Percentiles rank a stretch among this genome's conserved stretches.
phyloP scores from a whole-genome alignment of 2,329 filamentous ascomycete species.

The Alternaria sp. region DNA sequence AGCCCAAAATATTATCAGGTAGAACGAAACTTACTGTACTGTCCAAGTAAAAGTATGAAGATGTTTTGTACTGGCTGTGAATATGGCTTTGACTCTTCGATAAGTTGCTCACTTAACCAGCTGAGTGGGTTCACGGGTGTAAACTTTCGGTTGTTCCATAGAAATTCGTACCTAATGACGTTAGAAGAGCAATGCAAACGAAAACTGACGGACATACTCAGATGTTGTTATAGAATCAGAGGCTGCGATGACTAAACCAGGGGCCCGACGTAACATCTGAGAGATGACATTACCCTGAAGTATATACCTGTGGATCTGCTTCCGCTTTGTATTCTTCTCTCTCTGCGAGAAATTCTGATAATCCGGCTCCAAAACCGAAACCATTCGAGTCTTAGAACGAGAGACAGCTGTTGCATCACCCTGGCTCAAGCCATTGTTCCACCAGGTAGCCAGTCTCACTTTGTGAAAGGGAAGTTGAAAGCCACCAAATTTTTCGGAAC shows the following conservation, averaged over 20 bases:
- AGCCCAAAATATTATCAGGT: neutral
- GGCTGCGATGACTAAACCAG: conserved; percentile 7
- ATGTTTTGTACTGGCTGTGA: conserved; percentile 1
- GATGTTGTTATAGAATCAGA: neutral
- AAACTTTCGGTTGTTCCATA: neutral
- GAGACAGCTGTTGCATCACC: neutral
- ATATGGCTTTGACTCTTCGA: neutral
- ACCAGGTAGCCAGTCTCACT: neutral
- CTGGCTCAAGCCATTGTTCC: neutral
- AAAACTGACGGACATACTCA: conserved; percentile 3
- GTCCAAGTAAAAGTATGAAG: neutral
- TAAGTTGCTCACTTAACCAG: conserved; percentile 2
- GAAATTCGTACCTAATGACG: neutral
- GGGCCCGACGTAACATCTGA: neutral
- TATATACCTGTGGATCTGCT: conserved; percentile 4
- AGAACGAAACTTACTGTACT: neutral
- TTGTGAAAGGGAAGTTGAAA: conserved; percentile 3
- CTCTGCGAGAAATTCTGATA: neutral
- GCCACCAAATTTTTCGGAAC: neutral
- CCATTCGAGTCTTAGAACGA: neutral
- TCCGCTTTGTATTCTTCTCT: neutral
- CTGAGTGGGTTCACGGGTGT: neutral
- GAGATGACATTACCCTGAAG: neutral
- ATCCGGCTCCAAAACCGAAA: neutral
- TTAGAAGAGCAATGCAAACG: neutral